Conservation (phyloP, 306 rosid genomes). For the Glycine tomentella region DNA sequence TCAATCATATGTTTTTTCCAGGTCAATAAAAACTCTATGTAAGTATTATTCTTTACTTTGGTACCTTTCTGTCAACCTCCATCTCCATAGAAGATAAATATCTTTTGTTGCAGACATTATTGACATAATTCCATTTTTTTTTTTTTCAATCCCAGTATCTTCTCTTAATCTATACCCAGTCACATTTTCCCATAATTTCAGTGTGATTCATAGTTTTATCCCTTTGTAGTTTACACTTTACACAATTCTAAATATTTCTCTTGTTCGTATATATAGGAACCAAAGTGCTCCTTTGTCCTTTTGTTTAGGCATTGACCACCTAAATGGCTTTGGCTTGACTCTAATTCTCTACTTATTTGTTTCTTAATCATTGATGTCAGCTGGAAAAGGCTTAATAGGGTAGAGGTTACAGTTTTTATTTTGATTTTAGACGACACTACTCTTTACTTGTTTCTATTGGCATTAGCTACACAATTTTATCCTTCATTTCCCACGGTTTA, state of each 20-base stretch:
- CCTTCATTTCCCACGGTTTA: not conserved
- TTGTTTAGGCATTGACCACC: not conserved
- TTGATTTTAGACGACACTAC: not conserved
- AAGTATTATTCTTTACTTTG: not conserved
- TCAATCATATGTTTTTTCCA: not conserved
- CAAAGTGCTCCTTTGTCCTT: not conserved
- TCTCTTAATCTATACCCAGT: not conserved
- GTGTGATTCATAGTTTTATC: not conserved
- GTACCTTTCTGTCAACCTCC: not conserved
- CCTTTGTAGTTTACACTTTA: not conserved
- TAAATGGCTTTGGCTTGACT: not conserved
- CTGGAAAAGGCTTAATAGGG: not conserved
- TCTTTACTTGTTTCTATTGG: conserved; percentile 6
- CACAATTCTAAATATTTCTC: not conserved
- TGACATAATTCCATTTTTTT: not conserved
- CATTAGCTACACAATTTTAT: conserved; percentile 12
- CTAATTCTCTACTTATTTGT: not conserved
- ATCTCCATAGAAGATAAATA: not conserved
- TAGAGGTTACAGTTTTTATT: conserved; percentile 13
- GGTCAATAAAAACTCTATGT: not conserved
- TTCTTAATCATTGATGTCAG: not conserved
- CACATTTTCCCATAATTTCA: not conserved
- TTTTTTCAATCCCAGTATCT: not conserved
- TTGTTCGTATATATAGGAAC: not conserved
- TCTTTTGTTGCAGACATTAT: not conserved